Percentiles rank a stretch among this genome's conserved stretches.
These are phyloP conservation scores for Leucosporidium creatinivorum DNA, from an alignment of 768 basidiomycete species.

Conservation along the genomic window DNA sequence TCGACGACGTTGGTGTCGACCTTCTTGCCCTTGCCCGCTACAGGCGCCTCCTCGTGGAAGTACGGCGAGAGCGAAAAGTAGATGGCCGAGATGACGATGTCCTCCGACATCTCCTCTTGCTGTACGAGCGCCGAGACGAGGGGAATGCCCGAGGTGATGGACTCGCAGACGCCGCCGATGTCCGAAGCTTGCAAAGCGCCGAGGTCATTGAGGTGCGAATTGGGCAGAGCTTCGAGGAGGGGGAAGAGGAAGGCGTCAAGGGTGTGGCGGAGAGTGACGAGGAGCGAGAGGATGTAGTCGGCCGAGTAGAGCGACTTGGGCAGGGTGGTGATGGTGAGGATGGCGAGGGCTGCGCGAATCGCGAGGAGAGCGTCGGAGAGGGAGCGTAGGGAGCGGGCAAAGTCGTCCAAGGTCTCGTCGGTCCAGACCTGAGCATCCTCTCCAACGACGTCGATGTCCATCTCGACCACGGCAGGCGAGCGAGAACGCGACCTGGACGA, in stretches of 20 bases:
- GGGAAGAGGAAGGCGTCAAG: constrained; percentile 74
- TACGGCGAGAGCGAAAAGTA: constrained; percentile 93
- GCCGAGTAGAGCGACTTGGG: constrained; percentile 74
- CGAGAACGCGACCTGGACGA: background rate
- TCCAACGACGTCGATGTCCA: background rate
- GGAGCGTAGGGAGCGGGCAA: background rate
- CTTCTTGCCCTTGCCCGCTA: constrained; percentile 51
- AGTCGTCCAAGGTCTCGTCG: background rate
- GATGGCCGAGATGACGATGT: constrained; percentile 82
- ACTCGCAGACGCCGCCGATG: constrained; percentile 54
- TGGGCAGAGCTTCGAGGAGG: constrained; percentile 60
- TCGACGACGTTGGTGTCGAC: constrained; percentile 48
- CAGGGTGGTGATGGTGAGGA: constrained; percentile 20
- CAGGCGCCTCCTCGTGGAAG: constrained; percentile 60
- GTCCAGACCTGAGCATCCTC: constrained; percentile 10
- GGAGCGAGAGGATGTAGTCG: constrained; percentile 75
- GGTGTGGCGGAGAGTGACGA: constrained; percentile 69
- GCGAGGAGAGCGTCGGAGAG: constrained; percentile 26
- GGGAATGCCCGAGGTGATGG: constrained; percentile 62
- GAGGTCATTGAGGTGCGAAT: constrained; percentile 25
- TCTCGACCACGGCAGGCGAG: background rate
- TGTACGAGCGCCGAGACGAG: constrained; percentile 66
- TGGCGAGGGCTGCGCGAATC: constrained; percentile 11
- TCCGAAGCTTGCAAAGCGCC: constrained; percentile 7
- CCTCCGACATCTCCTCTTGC: constrained; percentile 74